phyloP scores from a whole-genome alignment of 441 rosid species.

The California macrophylla region DNA sequence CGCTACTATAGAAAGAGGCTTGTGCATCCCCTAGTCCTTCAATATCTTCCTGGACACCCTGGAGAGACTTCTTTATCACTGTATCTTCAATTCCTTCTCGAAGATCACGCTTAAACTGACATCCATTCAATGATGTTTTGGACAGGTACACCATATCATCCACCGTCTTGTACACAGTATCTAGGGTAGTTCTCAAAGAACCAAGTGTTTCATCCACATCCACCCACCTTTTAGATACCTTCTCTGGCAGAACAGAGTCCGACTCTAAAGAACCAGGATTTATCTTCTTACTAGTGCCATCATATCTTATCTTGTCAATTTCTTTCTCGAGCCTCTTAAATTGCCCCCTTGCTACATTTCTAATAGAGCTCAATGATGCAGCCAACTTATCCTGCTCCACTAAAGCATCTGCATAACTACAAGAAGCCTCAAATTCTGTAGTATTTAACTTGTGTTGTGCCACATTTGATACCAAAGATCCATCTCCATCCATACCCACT shows the following conservation, averaged over 20 bases:
- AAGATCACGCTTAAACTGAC: conserved; percentile 50
- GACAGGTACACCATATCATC: conserved; percentile 28
- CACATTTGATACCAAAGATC: conserved; percentile 5
- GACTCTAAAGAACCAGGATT: conserved; percentile 34
- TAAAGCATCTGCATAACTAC: conserved; percentile 17
- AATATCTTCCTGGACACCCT: conserved; percentile 48
- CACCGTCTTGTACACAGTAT: conserved; percentile 30
- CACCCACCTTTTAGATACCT: conserved; percentile 32
- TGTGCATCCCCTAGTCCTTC: conserved; percentile 39
- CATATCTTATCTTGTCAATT: conserved; percentile 37
- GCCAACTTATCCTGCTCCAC: conserved; percentile 17
- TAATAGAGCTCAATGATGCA: conserved; percentile 35
- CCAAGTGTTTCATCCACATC: conserved; percentile 42
- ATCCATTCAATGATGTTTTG: conserved; percentile 30
- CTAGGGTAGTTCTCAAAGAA: conserved; percentile 37
- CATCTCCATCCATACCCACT: conserved; percentile 29
- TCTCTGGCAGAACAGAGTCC: conserved; percentile 35
- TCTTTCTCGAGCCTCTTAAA: conserved; percentile 48
- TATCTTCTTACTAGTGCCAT: conserved; percentile 27
- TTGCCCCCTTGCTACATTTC: conserved; percentile 37
- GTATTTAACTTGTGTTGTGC: conserved; percentile 14
- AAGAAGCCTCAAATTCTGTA: conserved; percentile 10
- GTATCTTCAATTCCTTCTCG: conserved; percentile 39
- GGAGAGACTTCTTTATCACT: conserved; percentile 38
- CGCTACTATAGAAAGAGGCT: conserved; percentile 26